Conservation (phyloP, 805 yeast genomes). For the Metschnikowia kunwiensis region DNA sequence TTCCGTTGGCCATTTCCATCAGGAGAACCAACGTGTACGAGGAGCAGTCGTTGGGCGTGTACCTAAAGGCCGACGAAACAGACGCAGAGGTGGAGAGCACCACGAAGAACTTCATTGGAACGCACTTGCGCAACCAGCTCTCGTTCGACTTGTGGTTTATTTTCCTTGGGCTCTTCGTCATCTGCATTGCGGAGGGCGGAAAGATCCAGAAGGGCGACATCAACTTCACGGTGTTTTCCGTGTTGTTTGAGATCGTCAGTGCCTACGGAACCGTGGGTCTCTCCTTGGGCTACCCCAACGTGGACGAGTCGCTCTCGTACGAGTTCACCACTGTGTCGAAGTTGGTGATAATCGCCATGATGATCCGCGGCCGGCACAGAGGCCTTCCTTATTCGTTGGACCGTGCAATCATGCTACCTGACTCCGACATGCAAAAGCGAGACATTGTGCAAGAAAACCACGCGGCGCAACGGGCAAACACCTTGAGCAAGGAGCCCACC, state of each 20-base stretch:
- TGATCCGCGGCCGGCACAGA: constrained; percentile 95
- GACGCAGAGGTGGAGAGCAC: constrained; percentile 37
- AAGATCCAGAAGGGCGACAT: constrained; percentile 44
- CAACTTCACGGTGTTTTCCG: constrained; percentile 63
- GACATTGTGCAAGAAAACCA: constrained; percentile 60
- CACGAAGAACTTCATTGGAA: constrained; percentile 66
- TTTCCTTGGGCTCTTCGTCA: constrained; percentile 77
- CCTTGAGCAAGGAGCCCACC: constrained; percentile 16
- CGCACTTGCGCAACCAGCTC: constrained; percentile 86
- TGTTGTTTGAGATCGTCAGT: constrained; percentile 84
- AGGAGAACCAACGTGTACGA: constrained; percentile 97
- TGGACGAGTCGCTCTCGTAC: constrained; percentile 67
- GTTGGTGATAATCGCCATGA: constrained; percentile 79
- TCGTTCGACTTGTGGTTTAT: constrained; percentile 95
- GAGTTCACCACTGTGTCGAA: constrained; percentile 74
- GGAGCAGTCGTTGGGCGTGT: constrained; percentile 95
- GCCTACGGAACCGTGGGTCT: constrained; percentile 98
- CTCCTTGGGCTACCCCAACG: constrained; percentile 75
- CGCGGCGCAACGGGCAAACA: constrained; percentile 29
- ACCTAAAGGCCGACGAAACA: constrained; percentile 39
- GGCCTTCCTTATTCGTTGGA: constrained; percentile 92
- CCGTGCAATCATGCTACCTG: constrained; percentile 86
- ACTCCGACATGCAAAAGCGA: constrained; percentile 58
- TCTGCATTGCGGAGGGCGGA: constrained; percentile 81
- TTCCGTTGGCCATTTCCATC: constrained; percentile 94